Conservation (phyloP, 129 eudicot species). For the Flaveria linearis region DNA sequence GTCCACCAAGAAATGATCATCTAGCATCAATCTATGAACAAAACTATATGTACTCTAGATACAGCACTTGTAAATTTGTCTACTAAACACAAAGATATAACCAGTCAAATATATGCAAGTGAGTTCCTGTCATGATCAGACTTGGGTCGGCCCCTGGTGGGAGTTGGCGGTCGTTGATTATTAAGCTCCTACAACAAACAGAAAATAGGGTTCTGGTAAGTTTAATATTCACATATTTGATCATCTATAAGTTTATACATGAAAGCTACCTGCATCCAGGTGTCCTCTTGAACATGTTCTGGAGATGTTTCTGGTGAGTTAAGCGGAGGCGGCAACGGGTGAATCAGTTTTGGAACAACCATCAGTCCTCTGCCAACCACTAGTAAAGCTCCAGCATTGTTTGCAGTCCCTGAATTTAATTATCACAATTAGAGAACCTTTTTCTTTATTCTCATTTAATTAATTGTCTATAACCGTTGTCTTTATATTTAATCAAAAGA, state of each 20-base stretch:
- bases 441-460: background rate
- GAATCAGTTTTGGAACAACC: constrained; percentile 87
- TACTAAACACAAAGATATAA: background rate
- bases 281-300: constrained; percentile 67
- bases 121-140: constrained; percentile 85
- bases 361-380: constrained; percentile 94
- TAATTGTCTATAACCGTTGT: background rate
- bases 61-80: no score
- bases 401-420: constrained; percentile 75
- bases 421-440: background rate
- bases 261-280: constrained; percentile 82
- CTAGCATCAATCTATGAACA: constrained; percentile 14
- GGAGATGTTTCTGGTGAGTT: constrained; percentile 97
- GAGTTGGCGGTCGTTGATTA: constrained; percentile 96
- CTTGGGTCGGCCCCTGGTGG: constrained; percentile 92
- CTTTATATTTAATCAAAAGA: background rate
- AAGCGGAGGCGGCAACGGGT: constrained; percentile 91
- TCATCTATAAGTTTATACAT: background rate
- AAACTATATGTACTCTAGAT: background rate
- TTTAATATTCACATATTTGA: constrained; percentile 3
- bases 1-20: background rate
- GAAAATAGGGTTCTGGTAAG: background rate
- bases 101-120: constrained; percentile 76
- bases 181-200: constrained; percentile 72
- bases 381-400: constrained; percentile 94